These are phyloP conservation scores for Mallotus japonicus DNA, from an alignment of 441 rosid genomes.

Conservation along the genomic window DNA sequence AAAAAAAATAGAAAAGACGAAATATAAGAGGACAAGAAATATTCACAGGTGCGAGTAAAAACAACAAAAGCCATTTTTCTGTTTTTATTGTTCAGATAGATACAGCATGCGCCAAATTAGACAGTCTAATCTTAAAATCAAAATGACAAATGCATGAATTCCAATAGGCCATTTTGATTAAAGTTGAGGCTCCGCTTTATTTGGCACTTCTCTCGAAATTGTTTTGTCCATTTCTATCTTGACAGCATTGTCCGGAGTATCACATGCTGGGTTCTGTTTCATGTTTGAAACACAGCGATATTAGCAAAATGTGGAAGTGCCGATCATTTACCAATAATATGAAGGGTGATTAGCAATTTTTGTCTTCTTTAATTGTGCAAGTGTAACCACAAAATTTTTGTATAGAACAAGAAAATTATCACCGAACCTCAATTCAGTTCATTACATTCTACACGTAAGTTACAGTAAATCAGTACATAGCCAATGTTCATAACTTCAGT, in stretches of 20 bases:
- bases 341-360: no score
- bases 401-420: background rate
- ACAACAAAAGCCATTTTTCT: constrained; percentile 9
- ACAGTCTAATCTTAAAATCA: background rate
- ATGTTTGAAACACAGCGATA: background rate
- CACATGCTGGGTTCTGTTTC: constrained; percentile 5
- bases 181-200: background rate
- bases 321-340: no score
- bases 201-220: background rate
- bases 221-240: background rate
- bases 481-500: constrained; percentile 1
- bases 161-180: constrained; percentile 5
- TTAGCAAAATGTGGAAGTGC: background rate
- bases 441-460: background rate
- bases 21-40: constrained; percentile 12
- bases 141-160: background rate
- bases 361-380: no score
- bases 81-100: background rate
- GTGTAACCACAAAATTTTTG: background rate
- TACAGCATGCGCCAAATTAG: background rate
- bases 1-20: background rate
- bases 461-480: background rate
- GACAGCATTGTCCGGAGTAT: background rate
- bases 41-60: constrained; percentile 15
- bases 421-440: constrained; percentile 11